Evolutionary conservation across 176 grass and related monocot species (phyloP).

Genomic region (Oryza rufipogon): DNA sequence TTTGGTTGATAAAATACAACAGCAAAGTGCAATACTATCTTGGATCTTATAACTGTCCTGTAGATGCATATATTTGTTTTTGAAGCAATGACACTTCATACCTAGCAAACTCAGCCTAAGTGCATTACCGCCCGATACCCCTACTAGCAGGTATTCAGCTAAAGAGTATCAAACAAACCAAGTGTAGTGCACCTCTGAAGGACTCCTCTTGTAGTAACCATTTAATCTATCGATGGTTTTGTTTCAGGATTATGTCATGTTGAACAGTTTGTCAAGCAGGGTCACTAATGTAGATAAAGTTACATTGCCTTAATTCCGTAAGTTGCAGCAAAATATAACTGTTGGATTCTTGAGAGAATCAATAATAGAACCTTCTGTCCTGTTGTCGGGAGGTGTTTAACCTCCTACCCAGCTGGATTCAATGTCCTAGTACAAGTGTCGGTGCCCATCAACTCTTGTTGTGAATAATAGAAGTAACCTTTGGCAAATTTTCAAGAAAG

Average conservation of each 20-base stretch:
- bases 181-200: background rate
- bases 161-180: slow-evolving; percentile 24
- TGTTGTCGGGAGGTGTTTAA: background rate
- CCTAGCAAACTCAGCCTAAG: background rate
- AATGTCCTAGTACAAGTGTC: background rate
- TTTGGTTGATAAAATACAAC: background rate
- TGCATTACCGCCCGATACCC: background rate
- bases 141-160: background rate
- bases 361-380: background rate
- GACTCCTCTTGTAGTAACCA: slow-evolving; percentile 1
- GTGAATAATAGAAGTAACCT: background rate
- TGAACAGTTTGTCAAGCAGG: background rate
- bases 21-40: background rate
- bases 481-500: background rate
- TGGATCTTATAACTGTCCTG: background rate
- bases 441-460: background rate
- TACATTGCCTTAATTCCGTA: background rate
- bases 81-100: background rate
- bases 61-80: too few relatives aligned
- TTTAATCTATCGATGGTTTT: background rate
- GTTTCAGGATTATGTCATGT: slow-evolving; percentile 1
- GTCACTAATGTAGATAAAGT: slow-evolving; percentile 17
- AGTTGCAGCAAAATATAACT: background rate
- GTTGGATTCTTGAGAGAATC: slow-evolving; percentile 11
- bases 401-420: background rate